Conservation (phyloP, 495 filamentous ascomycete genomes). For the Penicillium riverlandense region DNA sequence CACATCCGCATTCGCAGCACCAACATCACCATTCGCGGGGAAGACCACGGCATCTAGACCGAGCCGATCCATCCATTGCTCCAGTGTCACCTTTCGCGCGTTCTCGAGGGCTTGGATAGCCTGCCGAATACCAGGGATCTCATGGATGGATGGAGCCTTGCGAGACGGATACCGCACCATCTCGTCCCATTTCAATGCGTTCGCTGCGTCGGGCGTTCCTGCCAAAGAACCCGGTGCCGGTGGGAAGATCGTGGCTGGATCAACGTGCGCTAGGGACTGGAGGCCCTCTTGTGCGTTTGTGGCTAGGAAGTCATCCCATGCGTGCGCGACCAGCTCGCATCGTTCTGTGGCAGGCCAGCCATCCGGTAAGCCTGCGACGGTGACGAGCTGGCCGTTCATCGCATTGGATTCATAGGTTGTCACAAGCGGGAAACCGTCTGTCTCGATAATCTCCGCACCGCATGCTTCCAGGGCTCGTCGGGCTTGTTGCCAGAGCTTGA, state of each 20-base stretch:
- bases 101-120: conserved; percentile 21
- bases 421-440: conserved; percentile 23
- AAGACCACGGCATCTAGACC: conserved; percentile 29
- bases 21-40: conserved; percentile 26
- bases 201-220: conserved; percentile 23
- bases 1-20: conserved; percentile 21
- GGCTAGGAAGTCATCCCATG: conserved; percentile 28
- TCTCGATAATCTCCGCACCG: conserved; percentile 26
- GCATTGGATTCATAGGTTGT: conserved; percentile 24
- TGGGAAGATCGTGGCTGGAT: conserved; percentile 26
- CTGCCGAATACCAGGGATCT: conserved; percentile 19
- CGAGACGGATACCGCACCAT: conserved; percentile 25
- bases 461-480: conserved; percentile 15
- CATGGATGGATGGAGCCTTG: conserved; percentile 16
- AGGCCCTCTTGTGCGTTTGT: conserved; percentile 20
- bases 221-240: conserved; percentile 22
- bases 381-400: conserved; percentile 20
- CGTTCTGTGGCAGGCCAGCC: conserved; percentile 26
- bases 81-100: conserved; percentile 23
- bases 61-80: conserved; percentile 26
- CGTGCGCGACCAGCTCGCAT: conserved; percentile 25
- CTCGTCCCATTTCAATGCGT: conserved; percentile 23
- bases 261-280: conserved; percentile 16
- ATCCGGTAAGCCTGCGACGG: conserved; percentile 23
- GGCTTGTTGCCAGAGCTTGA: conserved; percentile 25